These are phyloP conservation scores for Pichia manshurica DNA, from an alignment of 805 yeast genomes.

Conservation along the genomic window DNA sequence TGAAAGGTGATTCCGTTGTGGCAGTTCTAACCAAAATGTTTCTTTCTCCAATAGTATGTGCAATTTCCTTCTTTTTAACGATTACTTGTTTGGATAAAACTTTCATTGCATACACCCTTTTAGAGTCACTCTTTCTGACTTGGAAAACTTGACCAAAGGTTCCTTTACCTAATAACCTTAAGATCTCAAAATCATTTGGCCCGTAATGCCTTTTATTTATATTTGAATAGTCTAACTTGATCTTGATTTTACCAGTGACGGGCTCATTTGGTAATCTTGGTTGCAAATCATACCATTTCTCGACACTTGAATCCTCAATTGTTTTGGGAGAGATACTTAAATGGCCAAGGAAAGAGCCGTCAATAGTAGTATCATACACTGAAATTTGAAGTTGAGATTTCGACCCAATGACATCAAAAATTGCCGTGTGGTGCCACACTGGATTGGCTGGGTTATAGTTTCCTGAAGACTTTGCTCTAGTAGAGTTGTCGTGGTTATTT, in stretches of 20 bases:
- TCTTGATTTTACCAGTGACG: slow-evolving; percentile 71
- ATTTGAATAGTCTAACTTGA: slow-evolving; percentile 66
- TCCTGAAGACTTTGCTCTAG: slow-evolving; percentile 7
- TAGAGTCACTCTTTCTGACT: slow-evolving; percentile 85
- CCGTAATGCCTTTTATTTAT: slow-evolving; percentile 76
- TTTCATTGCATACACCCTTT: slow-evolving; percentile 95
- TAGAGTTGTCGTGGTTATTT: slow-evolving; percentile 1
- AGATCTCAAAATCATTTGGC: slow-evolving; percentile 90
- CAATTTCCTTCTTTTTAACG: slow-evolving; percentile 94
- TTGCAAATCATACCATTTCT: slow-evolving; percentile 69
- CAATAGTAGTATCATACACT: slow-evolving; percentile 79
- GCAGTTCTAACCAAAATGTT: slow-evolving; percentile 91
- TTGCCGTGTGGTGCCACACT: slow-evolving; percentile 87
- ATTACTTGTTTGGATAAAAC: slow-evolving; percentile 90
- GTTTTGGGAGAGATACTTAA: slow-evolving; percentile 64
- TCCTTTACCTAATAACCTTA: slow-evolving; percentile 88
- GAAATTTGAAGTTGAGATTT: slow-evolving; percentile 81
- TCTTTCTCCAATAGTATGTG: slow-evolving; percentile 96
- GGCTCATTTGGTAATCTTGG: slow-evolving; percentile 72
- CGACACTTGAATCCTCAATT: slow-evolving; percentile 39
- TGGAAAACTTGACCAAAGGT: slow-evolving; percentile 98
- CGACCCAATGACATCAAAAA: slow-evolving; percentile 84
- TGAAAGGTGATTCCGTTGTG: slow-evolving; percentile 70
- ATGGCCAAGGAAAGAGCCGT: slow-evolving; percentile 84
- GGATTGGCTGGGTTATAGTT: slow-evolving; percentile 50